Evolutionary conservation across 1,139 yeast genomes (phyloP).

Genomic region (Suhomyces coccinellae): DNA sequence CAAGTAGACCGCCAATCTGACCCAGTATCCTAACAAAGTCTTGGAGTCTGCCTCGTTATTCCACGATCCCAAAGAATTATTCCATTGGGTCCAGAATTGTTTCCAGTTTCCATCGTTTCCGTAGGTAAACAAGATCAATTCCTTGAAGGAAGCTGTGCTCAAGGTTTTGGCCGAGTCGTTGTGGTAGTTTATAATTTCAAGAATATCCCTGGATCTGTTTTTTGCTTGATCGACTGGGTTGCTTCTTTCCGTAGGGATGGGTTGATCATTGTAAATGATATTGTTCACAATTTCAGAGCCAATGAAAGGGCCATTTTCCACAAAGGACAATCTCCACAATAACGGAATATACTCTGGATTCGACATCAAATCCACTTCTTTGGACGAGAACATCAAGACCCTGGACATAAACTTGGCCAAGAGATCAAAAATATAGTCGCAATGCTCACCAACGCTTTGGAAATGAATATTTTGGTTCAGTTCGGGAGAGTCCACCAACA

Average conservation of each 20-base stretch:
- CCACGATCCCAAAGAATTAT: constrained; percentile 21
- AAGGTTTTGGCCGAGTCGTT: constrained; percentile 14
- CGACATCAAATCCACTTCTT: constrained; percentile 24
- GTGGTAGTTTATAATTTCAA: constrained; percentile 28
- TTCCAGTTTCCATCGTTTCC: constrained; percentile 44
- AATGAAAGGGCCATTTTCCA: constrained; percentile 18
- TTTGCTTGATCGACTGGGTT: constrained; percentile 23
- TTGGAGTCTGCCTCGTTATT: constrained; percentile 11
- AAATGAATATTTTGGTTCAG: constrained; percentile 12
- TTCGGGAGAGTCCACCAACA: constrained; percentile 38
- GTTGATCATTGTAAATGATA: constrained; percentile 22
- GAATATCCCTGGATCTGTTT: constrained; percentile 34
- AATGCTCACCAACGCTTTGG: constrained; percentile 11
- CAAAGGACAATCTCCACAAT: constrained; percentile 34
- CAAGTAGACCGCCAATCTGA: constrained; percentile 37
- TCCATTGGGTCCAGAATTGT: constrained; percentile 46
- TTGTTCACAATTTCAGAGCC: constrained; percentile 30
- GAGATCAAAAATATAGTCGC: constrained; percentile 20
- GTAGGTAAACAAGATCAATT: constrained; percentile 36
- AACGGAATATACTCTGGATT: constrained; percentile 35
- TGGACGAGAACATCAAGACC: constrained; percentile 28
- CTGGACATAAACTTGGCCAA: constrained; percentile 31
- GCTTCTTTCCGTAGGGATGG: constrained; percentile 11
- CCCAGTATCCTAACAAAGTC: constrained; percentile 28
- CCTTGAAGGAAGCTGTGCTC: constrained; percentile 26